Evolutionary conservation across 305 asterid species (phyloP), one percentile per base, ranked within the genome.

Genomic region (Withania somnifera): DNA sequence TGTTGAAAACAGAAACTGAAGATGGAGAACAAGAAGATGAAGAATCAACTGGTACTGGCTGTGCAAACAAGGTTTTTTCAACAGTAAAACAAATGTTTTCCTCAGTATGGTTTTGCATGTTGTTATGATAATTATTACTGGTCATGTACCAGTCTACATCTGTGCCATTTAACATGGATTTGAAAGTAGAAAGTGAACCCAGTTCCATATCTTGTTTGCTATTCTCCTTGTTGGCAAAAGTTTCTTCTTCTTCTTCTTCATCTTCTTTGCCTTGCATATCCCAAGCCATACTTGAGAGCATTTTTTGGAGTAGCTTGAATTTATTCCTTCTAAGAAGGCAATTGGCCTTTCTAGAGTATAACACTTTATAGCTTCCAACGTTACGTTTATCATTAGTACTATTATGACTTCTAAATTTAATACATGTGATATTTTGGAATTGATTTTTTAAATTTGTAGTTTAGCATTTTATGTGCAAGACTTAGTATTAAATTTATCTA

Each of bases 251-350:
- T 82, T 83, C 91, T 68, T 20, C 57, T 54, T 88, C 77, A 30
- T 87, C 86, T 82, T 84, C 92, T 82, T 85, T 86, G 19, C 82
- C 88, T 50, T 92, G 92, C 86, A 89, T 28, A 50, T 75, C 90
- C 97, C 98, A 95, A 19, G 80, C 92, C 91, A 92, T 86, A 86
- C 97, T 88, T 15, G 97, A 91, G 80, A 95, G 57, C 97, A 93
- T 91, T 11, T 77, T 79, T 24, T 68, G n/a, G n/a, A n/a, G n/a
- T n/a, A n/a, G n/a, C n/a, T n/a, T n/a, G n/a, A n/a, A n/a, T n/a
- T n/a, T n/a, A n/a, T n/a, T n/a, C n/a, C n/a, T n/a, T n/a, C n/a
- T n/a, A n/a, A n/a, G n/a, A n/a, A n/a, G n/a, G n/a, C n/a, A n/a
- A n/a, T n/a, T n/a, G n/a, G n/a, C n/a, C n/a, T n/a, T n/a, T n/a